phyloP scores from a whole-genome alignment of 108 stramenopile species.

The Licmophora abbreviata region DNA sequence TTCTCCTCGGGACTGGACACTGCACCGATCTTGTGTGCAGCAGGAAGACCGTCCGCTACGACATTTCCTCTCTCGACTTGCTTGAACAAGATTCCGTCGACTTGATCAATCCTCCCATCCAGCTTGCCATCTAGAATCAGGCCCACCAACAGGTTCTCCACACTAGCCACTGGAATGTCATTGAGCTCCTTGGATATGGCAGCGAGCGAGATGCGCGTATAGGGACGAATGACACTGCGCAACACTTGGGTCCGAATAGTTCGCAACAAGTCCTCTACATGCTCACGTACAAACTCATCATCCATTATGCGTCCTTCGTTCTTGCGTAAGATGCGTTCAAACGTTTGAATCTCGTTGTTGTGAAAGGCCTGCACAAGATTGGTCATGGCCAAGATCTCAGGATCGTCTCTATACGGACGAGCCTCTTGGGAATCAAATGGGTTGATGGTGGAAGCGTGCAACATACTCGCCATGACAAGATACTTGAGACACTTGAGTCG shows the following conservation, averaged over 20 bases:
- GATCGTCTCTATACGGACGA: slow-evolving; percentile 86
- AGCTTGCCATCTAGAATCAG: slow-evolving; percentile 83
- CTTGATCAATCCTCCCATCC: slow-evolving; percentile 65
- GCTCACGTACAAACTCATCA: slow-evolving; percentile 85
- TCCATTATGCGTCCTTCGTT: slow-evolving; percentile 84
- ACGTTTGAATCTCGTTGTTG: slow-evolving; percentile 68
- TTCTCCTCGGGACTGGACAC: too few relatives aligned
- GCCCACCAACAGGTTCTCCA: slow-evolving; percentile 79
- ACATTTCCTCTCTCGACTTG: slow-evolving; percentile 13
- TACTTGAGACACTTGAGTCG: slow-evolving; percentile 86
- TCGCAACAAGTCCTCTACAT: slow-evolving; percentile 80
- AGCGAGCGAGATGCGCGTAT: slow-evolving; percentile 71
- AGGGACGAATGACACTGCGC: slow-evolving; percentile 74
- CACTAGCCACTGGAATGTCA: slow-evolving; percentile 72
- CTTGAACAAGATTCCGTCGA: slow-evolving; percentile 44
- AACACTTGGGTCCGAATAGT: slow-evolving; percentile 91
- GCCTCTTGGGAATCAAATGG: slow-evolving; percentile 94
- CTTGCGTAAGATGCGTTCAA: slow-evolving; percentile 73
- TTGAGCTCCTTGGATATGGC: slow-evolving; percentile 81
- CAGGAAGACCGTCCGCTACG: too few relatives aligned
- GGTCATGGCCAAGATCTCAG: slow-evolving; percentile 92
- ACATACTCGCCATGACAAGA: slow-evolving; percentile 89
- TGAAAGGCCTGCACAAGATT: slow-evolving; percentile 86
- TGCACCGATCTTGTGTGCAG: too few relatives aligned
- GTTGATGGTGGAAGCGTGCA: slow-evolving; percentile 84